phyloP scores from a whole-genome alignment of 345 rosid species.

The Eucalyptus pauciflora region DNA sequence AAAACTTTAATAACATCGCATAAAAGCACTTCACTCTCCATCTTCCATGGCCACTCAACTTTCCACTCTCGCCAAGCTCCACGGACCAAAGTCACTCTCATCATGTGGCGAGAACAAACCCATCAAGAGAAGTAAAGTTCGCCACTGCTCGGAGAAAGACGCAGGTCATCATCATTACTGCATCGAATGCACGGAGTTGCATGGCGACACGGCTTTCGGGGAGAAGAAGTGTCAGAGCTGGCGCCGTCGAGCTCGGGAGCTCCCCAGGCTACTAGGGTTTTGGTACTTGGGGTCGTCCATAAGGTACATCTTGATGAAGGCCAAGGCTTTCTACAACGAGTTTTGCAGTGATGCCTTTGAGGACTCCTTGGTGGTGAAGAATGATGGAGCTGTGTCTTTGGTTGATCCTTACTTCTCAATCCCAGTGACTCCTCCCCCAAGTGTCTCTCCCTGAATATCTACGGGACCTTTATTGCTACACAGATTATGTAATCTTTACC shows the following conservation, averaged over 20 bases:
- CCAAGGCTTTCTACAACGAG: conserved; percentile 34
- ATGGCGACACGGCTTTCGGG: neutral
- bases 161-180: neutral
- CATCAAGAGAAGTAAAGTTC: neutral
- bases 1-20: neutral
- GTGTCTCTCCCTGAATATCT: neutral
- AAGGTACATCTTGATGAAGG: conserved; percentile 24
- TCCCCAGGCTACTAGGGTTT: conserved; percentile 2
- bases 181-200: neutral
- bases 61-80: neutral
- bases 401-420: conserved; percentile 35
- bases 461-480: neutral
- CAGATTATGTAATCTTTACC: neutral
- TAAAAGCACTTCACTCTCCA: neutral
- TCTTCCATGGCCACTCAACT: neutral
- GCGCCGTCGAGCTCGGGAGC: neutral
- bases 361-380: neutral
- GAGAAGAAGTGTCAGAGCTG: neutral
- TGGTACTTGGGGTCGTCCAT: conserved; percentile 21
- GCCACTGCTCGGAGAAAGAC: neutral
- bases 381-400: neutral
- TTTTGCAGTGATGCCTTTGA: conserved; percentile 14
- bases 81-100: neutral
- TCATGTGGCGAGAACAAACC: neutral
- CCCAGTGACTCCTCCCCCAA: conserved; percentile 21